Percentiles rank a stretch among this genome's conserved stretches.
Conservation (phyloP, 495 filamentous ascomycete genomes). For the Acidomyces sp. region DNA sequence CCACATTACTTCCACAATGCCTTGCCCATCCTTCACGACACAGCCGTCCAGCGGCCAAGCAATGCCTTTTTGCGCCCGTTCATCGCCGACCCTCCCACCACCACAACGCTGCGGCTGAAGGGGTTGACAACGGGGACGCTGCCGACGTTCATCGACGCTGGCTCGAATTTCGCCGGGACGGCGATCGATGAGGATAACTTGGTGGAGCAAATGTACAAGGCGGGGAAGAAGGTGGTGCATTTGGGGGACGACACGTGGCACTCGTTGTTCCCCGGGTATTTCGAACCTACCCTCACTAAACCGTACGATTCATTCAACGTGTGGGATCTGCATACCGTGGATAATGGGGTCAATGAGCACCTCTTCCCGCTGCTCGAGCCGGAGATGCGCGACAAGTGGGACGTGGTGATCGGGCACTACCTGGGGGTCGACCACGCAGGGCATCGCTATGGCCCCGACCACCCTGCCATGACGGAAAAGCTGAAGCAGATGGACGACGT, state of each 20-base stretch:
- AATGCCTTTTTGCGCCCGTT: conserved; percentile 88
- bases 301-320: conserved; percentile 96
- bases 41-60: conserved; percentile 52
- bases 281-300: conserved; percentile 67
- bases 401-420: conserved; percentile 83
- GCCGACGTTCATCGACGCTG: conserved; percentile 85
- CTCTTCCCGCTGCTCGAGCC: conserved; percentile 68
- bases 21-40: conserved; percentile 73
- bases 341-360: conserved; percentile 89
- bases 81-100: conserved; percentile 91
- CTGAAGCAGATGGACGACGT: conserved; percentile 81
- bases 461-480: conserved; percentile 82
- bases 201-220: conserved; percentile 63
- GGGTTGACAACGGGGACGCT: conserved; percentile 90
- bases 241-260: conserved; percentile 97
- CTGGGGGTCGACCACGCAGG: conserved; percentile 95
- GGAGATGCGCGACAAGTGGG: conserved; percentile 59
- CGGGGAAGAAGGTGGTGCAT: conserved; percentile 78
- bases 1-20: conserved; percentile 72
- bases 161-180: conserved; percentile 89
- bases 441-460: conserved; percentile 88
- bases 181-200: conserved; percentile 98
- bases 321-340: conserved; percentile 93
- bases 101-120: conserved; percentile 84
- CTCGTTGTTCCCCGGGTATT: conserved; percentile 78